Conservation (phyloP, 2,329 filamentous ascomycete genomes). For the Peltaster fructicola region DNA sequence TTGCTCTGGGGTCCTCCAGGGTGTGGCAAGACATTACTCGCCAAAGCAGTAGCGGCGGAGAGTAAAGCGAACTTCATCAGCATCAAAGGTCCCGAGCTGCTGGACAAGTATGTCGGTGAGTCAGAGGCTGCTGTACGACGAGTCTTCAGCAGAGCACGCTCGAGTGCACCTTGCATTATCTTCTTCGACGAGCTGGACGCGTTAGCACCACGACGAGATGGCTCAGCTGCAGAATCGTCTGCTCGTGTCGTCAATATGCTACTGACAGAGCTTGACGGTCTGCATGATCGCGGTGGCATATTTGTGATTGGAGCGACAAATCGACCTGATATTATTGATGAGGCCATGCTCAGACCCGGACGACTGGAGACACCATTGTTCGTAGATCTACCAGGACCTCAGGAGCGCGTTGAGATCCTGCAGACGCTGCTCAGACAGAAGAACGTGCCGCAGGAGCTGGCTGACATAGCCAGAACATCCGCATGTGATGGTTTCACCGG, state of each 20-base stretch:
- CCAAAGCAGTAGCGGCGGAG: constrained; percentile 90
- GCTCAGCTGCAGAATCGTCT: constrained; percentile 59
- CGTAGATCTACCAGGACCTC: constrained; percentile 63
- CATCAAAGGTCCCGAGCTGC: constrained; percentile 85
- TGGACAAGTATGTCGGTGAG: constrained; percentile 97
- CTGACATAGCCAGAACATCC: constrained; percentile 44
- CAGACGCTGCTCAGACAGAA: constrained; percentile 43
- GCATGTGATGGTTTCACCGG: constrained; percentile 64
- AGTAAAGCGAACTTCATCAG: constrained; percentile 96
- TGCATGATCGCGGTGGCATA: constrained; percentile 57
- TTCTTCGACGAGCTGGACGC: constrained; percentile 98
- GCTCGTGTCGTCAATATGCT: constrained; percentile 87
- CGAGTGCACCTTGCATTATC: constrained; percentile 77
- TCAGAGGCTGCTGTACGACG: constrained; percentile 84
- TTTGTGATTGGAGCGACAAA: constrained; percentile 95
- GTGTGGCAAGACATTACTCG: constrained; percentile 89
- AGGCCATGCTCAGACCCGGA: constrained; percentile 82
- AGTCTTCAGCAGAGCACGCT: constrained; percentile 74
- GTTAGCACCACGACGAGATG: constrained; percentile 68
- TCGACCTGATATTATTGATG: constrained; percentile 87
- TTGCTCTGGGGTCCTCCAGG: constrained; percentile 93
- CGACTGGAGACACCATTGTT: constrained; percentile 78
- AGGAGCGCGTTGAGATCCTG: constrained; percentile 74
- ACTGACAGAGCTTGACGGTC: constrained; percentile 82
- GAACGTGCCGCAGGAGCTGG: constrained; percentile 26